Percentiles rank a stretch among this genome's conserved stretches.
These are phyloP conservation scores for Cordyceps farinosa DNA, from an alignment of 2,329 filamentous ascomycete species.

Conservation along the genomic window DNA sequence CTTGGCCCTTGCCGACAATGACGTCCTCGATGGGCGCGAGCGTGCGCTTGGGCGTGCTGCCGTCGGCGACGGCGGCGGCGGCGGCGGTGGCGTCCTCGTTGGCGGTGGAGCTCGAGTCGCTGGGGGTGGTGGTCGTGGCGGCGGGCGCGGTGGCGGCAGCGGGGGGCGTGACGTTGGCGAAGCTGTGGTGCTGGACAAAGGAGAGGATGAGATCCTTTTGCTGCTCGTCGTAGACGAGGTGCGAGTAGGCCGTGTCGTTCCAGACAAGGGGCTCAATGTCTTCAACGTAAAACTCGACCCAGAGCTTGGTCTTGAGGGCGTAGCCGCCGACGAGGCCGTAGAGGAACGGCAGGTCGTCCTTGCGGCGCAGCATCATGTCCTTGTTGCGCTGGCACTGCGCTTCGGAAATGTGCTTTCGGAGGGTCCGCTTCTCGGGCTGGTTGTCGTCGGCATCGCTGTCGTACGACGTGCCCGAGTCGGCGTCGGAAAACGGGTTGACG, in stretches of 20 bases:
- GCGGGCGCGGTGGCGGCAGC: slow-evolving; percentile 1
- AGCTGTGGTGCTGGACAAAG: slow-evolving; percentile 43
- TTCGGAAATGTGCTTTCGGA: slow-evolving; percentile 28
- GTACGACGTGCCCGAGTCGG: neutral
- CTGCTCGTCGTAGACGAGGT: slow-evolving; percentile 45
- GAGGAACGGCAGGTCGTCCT: slow-evolving; percentile 40
- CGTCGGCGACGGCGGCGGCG: neutral
- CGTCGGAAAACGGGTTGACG: slow-evolving; percentile 5
- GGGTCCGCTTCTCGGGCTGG: slow-evolving; percentile 15
- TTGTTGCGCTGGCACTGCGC: slow-evolving; percentile 38
- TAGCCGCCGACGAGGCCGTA: slow-evolving; percentile 42
- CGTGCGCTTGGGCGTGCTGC: slow-evolving; percentile 10
- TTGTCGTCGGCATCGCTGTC: slow-evolving; percentile 14
- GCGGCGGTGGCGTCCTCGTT: slow-evolving; percentile 9
- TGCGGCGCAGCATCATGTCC: slow-evolving; percentile 35
- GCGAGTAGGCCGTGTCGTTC: slow-evolving; percentile 44
- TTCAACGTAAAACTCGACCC: slow-evolving; percentile 40
- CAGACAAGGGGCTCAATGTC: slow-evolving; percentile 40
- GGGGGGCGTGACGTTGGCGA: slow-evolving; percentile 19
- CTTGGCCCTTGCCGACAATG: slow-evolving; percentile 41
- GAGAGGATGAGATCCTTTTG: slow-evolving; percentile 46
- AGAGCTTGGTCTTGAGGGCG: slow-evolving; percentile 44
- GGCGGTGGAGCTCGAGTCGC: slow-evolving; percentile 32
- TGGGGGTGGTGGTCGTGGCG: slow-evolving; percentile 11
- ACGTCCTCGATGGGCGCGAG: slow-evolving; percentile 35